Conservation (phyloP, 192 early-diverging fungal species). For the Backusella macrospora region DNA sequence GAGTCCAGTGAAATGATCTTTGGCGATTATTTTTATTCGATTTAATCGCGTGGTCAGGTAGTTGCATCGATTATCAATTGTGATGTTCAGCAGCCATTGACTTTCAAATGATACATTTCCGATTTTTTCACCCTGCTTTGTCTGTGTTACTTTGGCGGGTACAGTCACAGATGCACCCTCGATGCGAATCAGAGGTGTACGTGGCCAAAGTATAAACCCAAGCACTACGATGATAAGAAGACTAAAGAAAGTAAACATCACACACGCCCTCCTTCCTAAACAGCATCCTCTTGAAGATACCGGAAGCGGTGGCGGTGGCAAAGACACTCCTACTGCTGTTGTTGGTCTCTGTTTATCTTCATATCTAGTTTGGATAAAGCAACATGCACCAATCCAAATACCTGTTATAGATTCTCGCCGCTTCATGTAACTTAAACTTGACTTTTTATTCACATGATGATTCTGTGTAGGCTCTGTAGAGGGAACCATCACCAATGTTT, state of each 20-base stretch:
- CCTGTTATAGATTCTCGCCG: background rate
- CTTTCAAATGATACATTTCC: slow-evolving; percentile 28
- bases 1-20: slow-evolving; percentile 25
- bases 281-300: background rate
- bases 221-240: background rate
- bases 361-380: background rate
- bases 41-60: slow-evolving; percentile 28
- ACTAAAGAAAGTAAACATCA: slow-evolving; percentile 8
- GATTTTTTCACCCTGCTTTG: slow-evolving; percentile 13
- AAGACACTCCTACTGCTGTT: background rate
- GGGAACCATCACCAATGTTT: background rate
- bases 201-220: slow-evolving; percentile 28
- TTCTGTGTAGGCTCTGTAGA: background rate
- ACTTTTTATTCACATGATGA: slow-evolving; percentile 2
- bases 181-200: slow-evolving; percentile 25
- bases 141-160: slow-evolving; percentile 19
- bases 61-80: slow-evolving; percentile 32
- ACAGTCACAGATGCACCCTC: slow-evolving; percentile 14
- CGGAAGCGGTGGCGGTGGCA: background rate
- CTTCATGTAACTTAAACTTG: background rate
- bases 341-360: background rate
- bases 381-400: background rate
- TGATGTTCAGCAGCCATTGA: slow-evolving; percentile 30
- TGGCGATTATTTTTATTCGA: slow-evolving; percentile 16
- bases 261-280: slow-evolving; percentile 14